Base-by-base conservation (phyloP, 2,329 filamentous ascomycete genomes). In the Pseudocercospora eumusae region DNA sequence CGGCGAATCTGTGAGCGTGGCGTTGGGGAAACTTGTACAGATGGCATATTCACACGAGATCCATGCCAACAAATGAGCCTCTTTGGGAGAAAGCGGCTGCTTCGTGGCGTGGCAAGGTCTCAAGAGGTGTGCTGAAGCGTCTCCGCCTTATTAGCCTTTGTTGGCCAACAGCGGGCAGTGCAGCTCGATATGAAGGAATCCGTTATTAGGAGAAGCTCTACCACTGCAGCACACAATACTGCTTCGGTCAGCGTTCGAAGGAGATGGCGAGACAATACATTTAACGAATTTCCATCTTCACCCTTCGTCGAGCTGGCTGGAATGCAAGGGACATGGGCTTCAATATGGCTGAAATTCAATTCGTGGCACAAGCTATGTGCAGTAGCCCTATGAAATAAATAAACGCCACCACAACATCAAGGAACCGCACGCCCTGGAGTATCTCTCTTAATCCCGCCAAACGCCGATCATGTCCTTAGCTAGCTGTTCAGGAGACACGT, bases 391-490 rank as follows among this genome's bases (percentile, higher is more conserved):
- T 21, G 20, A 40, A 23, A 36, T 28, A 47, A n/a, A 21, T 20
- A 4, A 53, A 57, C 36, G 36, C 36, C 36, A 40, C 36, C 36
- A 28, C 55, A 52, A 52, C 25, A 28, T 23, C 20, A 52, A 52
- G 4, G 8, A 23, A 42, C 36, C 23, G 40, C 40, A 57, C 49
- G 53, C 56, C 59, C 56, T 59, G 60, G 60, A 59, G 60, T 59
- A 62, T 62, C 52, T 54, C 52, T 54, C 50, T n/a, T n/a, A 40
- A 62, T 59, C 28, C 50, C 27, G 18, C 49, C 28, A 54, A 61
- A 61, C 59, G 59, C 59, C 59, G 33, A 53, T 61, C 59, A 57
- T 61, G 59, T 57, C 49, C 56, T 31, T 58, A 21, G 33, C 18
- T 54, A 28, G 27, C n/a, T 40, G 53, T 23, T 31, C 21, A 56